A percentile compares a stretch with the other conserved stretches of the same genome.
These are phyloP conservation scores for Platanthera guangdongensis DNA, from an alignment of 106 monocot species.

Conservation along the genomic window DNA sequence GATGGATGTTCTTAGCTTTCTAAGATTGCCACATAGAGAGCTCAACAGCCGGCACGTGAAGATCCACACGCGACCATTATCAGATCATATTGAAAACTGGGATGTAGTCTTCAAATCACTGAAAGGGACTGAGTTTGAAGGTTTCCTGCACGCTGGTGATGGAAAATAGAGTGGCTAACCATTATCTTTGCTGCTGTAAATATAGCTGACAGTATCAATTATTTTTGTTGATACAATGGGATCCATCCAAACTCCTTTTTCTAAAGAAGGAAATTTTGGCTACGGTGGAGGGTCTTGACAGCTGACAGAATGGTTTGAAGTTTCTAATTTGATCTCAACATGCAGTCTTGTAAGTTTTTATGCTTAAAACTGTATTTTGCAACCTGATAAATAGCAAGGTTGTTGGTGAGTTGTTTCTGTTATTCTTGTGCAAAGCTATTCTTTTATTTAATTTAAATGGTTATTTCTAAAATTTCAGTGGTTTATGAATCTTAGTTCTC, in stretches of 20 bases:
- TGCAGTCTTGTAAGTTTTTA: neutral
- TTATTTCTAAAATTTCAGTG: neutral
- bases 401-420: neutral
- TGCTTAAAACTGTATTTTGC: neutral
- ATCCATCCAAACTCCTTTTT: neutral
- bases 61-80: constrained; percentile 72
- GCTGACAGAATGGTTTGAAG: neutral
- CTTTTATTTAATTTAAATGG: constrained; percentile 1
- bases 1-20: constrained; percentile 60
- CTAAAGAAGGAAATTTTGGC: neutral
- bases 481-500: neutral
- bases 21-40: constrained; percentile 52
- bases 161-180: constrained; percentile 1
- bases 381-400: neutral
- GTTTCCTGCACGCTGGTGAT: constrained; percentile 41
- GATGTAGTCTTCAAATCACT: constrained; percentile 38
- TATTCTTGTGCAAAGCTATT: neutral
- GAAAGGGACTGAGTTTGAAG: constrained; percentile 54
- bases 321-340: neutral
- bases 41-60: constrained; percentile 72
- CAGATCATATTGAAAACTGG: constrained; percentile 70
- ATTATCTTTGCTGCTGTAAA: neutral
- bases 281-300: neutral
- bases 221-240: constrained; percentile 5
- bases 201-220: neutral